These are phyloP conservation scores for Scutellaria galericulata DNA, from an alignment of 257 asterid genomes.

Conservation along the genomic window DNA sequence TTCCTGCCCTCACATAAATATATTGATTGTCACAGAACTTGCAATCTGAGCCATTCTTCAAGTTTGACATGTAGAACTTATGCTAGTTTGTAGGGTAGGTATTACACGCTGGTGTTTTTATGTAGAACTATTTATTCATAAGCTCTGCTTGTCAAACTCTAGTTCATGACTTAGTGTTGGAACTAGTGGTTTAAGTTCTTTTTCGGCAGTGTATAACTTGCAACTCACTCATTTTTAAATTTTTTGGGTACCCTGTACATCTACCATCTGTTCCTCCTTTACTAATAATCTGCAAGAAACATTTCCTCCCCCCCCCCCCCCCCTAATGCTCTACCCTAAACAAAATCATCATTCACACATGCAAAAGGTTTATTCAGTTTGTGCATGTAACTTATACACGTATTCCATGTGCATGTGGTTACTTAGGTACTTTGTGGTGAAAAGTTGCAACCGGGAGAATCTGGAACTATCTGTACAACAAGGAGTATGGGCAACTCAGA, in stretches of 20 bases:
- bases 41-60: not conserved
- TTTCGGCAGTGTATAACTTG: not conserved
- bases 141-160: not conserved
- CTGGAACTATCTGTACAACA: conserved; percentile 95
- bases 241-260: conserved; percentile 4
- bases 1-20: not conserved
- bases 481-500: conserved; percentile 99
- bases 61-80: conserved; percentile 3
- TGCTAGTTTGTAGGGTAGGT: not conserved
- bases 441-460: conserved; percentile 99
- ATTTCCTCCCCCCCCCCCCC: not conserved
- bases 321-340: no score
- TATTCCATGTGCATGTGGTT: conserved; percentile 47
- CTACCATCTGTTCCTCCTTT: not conserved
- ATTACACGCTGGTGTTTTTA: conserved; percentile 7
- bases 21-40: not conserved
- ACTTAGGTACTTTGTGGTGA: conserved; percentile 93
- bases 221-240: not conserved
- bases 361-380: conserved; percentile 8
- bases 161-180: no score
- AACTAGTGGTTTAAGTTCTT: not conserved
- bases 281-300: not conserved
- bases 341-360: not conserved
- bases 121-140: not conserved
- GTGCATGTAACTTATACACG: conserved; percentile 38